Conservation (phyloP, 352 stramenopile genomes). For the Pythium aphanidermatum region DNA sequence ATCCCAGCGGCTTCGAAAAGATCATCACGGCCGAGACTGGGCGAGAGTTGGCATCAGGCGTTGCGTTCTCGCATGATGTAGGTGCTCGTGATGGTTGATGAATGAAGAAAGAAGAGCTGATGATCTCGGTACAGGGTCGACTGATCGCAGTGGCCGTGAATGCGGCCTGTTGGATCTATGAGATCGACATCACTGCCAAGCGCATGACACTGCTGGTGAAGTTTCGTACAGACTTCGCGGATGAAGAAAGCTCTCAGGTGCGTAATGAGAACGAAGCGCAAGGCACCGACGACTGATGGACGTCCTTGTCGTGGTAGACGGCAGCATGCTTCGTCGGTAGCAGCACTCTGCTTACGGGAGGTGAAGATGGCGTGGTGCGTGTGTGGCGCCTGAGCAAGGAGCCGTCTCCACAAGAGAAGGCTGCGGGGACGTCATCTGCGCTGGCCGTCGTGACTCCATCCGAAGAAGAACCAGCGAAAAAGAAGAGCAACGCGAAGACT, state of each 20-base stretch:
- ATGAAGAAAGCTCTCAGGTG: conserved; percentile 63
- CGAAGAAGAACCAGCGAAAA: conserved; percentile 10
- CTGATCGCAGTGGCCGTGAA: conserved; percentile 75
- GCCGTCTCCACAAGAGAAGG: conserved; percentile 40
- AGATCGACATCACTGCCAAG: conserved; percentile 49
- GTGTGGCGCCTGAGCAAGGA: conserved; percentile 58
- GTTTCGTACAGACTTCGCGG: conserved; percentile 78
- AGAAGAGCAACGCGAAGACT: conserved; percentile 20
- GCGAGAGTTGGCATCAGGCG: conserved; percentile 59
- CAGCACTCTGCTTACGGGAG: conserved; percentile 68
- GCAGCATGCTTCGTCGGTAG: conserved; percentile 78
- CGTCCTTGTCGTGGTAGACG: conserved; percentile 24
- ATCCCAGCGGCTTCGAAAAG: conserved; percentile 61
- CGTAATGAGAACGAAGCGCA: no score
- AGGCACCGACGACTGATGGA: no score
- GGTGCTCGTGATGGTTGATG: no score
- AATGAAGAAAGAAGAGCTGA: not conserved
- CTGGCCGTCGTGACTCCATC: conserved; percentile 15
- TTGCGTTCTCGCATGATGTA: conserved; percentile 71
- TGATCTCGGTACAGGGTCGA: conserved; percentile 26
- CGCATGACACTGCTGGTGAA: conserved; percentile 62
- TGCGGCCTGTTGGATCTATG: conserved; percentile 70
- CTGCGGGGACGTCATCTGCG: conserved; percentile 30
- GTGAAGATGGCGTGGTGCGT: conserved; percentile 74
- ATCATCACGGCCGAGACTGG: conserved; percentile 68